Conservation (phyloP, 2,329 filamentous ascomycete genomes). For the Cladorrhinum sp. region DNA sequence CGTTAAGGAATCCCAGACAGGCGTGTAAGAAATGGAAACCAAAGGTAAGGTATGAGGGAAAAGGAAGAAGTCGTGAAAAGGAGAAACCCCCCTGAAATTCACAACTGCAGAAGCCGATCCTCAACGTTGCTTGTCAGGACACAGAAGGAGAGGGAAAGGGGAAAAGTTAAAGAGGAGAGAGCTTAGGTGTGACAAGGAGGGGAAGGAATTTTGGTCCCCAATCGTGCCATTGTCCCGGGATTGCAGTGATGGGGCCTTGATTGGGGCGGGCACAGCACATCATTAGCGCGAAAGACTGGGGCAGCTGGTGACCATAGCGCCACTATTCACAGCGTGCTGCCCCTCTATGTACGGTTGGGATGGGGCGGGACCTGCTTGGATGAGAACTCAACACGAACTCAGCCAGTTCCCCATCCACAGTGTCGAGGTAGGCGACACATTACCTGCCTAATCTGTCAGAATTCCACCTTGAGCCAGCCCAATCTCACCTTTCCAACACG, state of each 20-base stretch:
- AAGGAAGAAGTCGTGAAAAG: conserved; percentile 41
- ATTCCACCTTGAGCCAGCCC: neutral
- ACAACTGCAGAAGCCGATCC: conserved; percentile 39
- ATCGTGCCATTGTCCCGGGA: conserved; percentile 26
- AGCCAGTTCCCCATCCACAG: neutral
- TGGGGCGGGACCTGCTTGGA: neutral
- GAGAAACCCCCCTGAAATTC: conserved; percentile 37
- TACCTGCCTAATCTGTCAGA: neutral
- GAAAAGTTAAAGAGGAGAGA: conserved; percentile 23
- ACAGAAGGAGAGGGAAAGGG: conserved; percentile 32
- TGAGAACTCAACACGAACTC: neutral
- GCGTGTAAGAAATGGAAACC: conserved; percentile 30
- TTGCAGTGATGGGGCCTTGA: conserved; percentile 19
- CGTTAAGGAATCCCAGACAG: conserved; percentile 27
- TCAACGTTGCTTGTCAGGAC: conserved; percentile 36
- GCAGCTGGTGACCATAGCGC: conserved; percentile 17
- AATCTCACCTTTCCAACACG: neutral
- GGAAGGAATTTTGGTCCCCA: conserved; percentile 26
- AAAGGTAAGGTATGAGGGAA: conserved; percentile 37
- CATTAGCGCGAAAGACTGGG: neutral
- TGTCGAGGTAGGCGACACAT: neutral
- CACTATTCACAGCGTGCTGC: neutral
- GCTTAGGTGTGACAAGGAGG: conserved; percentile 24
- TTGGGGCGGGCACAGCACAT: conserved; percentile 1
- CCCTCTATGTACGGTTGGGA: neutral